Evolutionary conservation across 2,329 filamentous ascomycete species (phyloP).

Genomic region (Zalaria obscura): DNA sequence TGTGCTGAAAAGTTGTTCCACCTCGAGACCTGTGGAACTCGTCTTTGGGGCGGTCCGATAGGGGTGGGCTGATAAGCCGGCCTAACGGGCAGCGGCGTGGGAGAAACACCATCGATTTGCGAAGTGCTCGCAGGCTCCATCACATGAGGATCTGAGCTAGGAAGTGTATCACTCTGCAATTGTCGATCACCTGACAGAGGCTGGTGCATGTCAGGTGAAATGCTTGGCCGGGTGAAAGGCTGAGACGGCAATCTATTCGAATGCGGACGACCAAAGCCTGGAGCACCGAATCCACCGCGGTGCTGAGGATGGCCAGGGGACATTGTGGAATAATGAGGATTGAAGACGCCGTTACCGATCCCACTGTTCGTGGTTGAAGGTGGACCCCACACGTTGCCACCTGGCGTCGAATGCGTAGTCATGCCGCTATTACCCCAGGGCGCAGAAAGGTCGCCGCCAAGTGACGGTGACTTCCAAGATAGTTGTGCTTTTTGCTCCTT

Average conservation of each 20-base stretch:
- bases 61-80: slow-evolving; percentile 16
- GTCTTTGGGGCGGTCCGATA: slow-evolving; percentile 19
- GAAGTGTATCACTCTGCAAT: slow-evolving; percentile 4
- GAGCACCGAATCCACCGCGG: slow-evolving; percentile 9
- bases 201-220: slow-evolving; percentile 13
- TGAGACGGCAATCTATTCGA: slow-evolving; percentile 19
- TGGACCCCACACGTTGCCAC: slow-evolving; percentile 58
- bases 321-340: slow-evolving; percentile 41
- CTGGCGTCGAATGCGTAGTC: slow-evolving; percentile 24
- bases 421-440: slow-evolving; percentile 8
- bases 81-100: slow-evolving; percentile 15
- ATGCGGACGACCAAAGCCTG: slow-evolving; percentile 15
- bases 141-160: slow-evolving; percentile 13
- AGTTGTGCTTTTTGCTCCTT: slow-evolving; percentile 20
- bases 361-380: slow-evolving; percentile 51
- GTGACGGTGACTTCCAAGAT: slow-evolving; percentile 8
- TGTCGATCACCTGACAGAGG: slow-evolving; percentile 12
- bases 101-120: slow-evolving; percentile 15
- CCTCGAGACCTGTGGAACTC: slow-evolving; percentile 8
- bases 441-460: slow-evolving; percentile 4
- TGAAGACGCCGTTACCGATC: slow-evolving; percentile 67
- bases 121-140: slow-evolving; percentile 13
- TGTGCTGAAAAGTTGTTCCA: slow-evolving; percentile 13
- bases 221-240: slow-evolving; percentile 11
- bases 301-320: slow-evolving; percentile 26